Percentiles rank a stretch among this genome's conserved stretches.
These are phyloP conservation scores for Cladophialophora yegresii DNA, from an alignment of 2,329 filamentous ascomycete species.

Conservation along the genomic window DNA sequence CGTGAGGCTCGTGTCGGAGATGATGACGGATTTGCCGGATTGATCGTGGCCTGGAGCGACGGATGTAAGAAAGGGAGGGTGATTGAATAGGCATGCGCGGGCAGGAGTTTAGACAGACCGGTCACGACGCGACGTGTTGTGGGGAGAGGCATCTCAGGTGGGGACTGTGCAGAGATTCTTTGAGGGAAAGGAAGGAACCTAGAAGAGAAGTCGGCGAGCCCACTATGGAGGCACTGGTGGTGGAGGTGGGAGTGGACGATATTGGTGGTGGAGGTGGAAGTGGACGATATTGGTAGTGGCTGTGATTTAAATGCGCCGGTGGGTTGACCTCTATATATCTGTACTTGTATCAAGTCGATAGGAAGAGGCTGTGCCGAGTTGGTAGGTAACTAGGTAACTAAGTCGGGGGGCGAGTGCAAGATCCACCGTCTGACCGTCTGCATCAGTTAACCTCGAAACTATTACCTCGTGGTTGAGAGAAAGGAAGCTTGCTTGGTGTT, in stretches of 20 bases:
- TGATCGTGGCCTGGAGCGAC: conserved; percentile 34
- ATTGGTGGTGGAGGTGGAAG: not conserved
- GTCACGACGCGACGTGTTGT: conserved; percentile 30
- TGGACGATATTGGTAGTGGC: not conserved
- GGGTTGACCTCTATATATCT: not conserved
- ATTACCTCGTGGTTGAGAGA: not conserved
- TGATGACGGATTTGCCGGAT: conserved; percentile 38
- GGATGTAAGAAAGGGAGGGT: not conserved
- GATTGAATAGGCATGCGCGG: not conserved
- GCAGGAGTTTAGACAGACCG: conserved; percentile 2
- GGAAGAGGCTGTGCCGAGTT: too few relatives aligned
- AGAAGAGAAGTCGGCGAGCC: not conserved
- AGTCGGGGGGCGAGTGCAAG: too few relatives aligned
- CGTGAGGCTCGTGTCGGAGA: conserved; percentile 36
- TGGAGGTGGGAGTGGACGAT: not conserved
- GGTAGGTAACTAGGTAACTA: not conserved
- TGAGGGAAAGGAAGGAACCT: not conserved
- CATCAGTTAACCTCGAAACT: not conserved
- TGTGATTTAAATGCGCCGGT: not conserved
- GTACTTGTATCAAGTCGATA: not conserved
- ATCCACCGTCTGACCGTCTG: too few relatives aligned
- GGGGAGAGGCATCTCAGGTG: conserved; percentile 21
- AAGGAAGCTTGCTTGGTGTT: not conserved
- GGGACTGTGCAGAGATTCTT: not conserved
- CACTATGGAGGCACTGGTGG: not conserved